Evolutionary conservation across 176 grass and related monocot species (phyloP), one percentile per base, ranked within the genome.

Genomic region (Olyra latifolia): DNA sequence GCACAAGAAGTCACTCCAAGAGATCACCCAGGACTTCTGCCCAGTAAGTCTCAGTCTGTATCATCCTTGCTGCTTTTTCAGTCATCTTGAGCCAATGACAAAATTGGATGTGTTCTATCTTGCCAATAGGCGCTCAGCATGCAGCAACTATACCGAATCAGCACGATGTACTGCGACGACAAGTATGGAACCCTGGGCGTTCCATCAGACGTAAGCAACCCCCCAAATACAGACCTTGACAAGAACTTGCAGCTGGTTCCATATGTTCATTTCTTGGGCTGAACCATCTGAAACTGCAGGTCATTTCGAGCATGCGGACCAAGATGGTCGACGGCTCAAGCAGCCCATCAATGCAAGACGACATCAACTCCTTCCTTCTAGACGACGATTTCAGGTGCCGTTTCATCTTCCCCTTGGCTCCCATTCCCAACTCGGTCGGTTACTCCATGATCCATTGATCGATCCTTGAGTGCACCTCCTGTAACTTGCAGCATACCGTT

Each of bases 151-250:
- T 93, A 93, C 68, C 75, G 91, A 59, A 93, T 93, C 84, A 84
- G 87, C 22, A 89, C 91, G 0, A 93, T 93, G 91, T 93, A 93
- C 20, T 89, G 87, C 32, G 91, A 93, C 4, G 87, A 93, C 85
- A 93, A 89, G 85, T 74, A 78, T 61, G 87, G 87, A 47, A 89
- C 87, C 30, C 44, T 84, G 45, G 87, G 91, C 30, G 75, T 93
- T 73, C 85, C 91, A 49, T 72, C 84, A 73, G 87, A 89, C 32
- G 91, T 87, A 80, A 32, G 83, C 65, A 7, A 28, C 52, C 76
- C 20, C 38, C 32, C 32, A 35, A 77, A n/a, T 14, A 52, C 8
- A 46, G 32, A 20, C 62, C 40, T 16, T 53, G 40, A 20, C 75
- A 67, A 20, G 17, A 66, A 77, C 38, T 63, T 47, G 8, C 39